These are phyloP conservation scores for Pseudogymnoascus sp. DNA, from an alignment of 2,329 filamentous ascomycete species.

Conservation along the genomic window DNA sequence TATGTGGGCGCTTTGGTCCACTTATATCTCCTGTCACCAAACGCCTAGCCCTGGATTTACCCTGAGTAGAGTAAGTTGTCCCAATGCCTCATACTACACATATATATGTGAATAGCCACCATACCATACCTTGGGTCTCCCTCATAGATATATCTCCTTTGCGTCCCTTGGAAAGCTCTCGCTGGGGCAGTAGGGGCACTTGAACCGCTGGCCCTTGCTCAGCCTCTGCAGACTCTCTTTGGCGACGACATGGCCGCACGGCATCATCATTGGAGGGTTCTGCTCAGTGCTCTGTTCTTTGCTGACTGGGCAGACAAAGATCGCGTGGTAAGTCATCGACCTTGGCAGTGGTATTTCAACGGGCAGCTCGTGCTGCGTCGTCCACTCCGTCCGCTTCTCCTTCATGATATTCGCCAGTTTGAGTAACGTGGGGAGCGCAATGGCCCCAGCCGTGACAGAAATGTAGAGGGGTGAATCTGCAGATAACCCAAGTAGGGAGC, in stretches of 20 bases:
- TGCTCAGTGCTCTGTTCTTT: slow-evolving; percentile 91
- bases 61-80: not conserved
- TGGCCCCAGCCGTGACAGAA: slow-evolving; percentile 83
- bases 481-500: slow-evolving; percentile 79
- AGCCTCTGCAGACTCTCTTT: slow-evolving; percentile 74
- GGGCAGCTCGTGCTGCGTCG: slow-evolving; percentile 80
- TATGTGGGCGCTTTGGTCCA: not conserved
- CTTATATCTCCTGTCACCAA: slow-evolving; percentile 3
- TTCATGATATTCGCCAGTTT: slow-evolving; percentile 86
- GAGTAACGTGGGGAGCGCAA: slow-evolving; percentile 80
- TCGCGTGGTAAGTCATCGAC: slow-evolving; percentile 76
- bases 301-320: slow-evolving; percentile 95
- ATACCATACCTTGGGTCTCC: not conserved
- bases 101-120: not conserved
- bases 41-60: not conserved
- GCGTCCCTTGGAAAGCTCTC: slow-evolving; percentile 77
- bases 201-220: slow-evolving; percentile 74
- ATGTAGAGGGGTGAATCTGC: slow-evolving; percentile 91
- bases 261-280: slow-evolving; percentile 95
- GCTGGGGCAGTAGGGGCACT: slow-evolving; percentile 91
- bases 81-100: not conserved
- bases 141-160: slow-evolving; percentile 22
- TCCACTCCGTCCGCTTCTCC: slow-evolving; percentile 91
- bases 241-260: slow-evolving; percentile 90
- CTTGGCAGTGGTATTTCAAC: slow-evolving; percentile 60